Evolutionary conservation across 768 basidiomycete genomes (phyloP).

Genomic region (Termitomyces sp.): DNA sequence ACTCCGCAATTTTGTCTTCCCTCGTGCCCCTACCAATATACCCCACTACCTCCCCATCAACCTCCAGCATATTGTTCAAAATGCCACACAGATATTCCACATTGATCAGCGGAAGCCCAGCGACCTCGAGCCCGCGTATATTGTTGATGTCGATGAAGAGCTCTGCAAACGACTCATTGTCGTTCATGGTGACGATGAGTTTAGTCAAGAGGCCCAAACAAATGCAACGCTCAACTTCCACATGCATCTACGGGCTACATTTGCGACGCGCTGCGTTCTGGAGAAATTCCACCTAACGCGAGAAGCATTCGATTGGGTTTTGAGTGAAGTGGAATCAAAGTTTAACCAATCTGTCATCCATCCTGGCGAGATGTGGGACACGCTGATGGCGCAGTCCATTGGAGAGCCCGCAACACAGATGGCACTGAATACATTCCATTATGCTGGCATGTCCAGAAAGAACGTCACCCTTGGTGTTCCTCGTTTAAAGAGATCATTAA

Average conservation of each 20-base stretch:
- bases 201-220: slow-evolving; percentile 76
- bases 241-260: slow-evolving; percentile 89
- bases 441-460: slow-evolving; percentile 99
- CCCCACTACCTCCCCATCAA: slow-evolving; percentile 95
- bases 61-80: slow-evolving; percentile 91
- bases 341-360: slow-evolving; percentile 92
- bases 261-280: slow-evolving; percentile 84
- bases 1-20: slow-evolving; percentile 85
- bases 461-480: slow-evolving; percentile 99
- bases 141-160: slow-evolving; percentile 75
- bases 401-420: slow-evolving; percentile 99
- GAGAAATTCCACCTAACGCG: slow-evolving; percentile 86
- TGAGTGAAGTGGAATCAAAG: slow-evolving; percentile 93
- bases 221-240: slow-evolving; percentile 92
- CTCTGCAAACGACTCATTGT: slow-evolving; percentile 78
- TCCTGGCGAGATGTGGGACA: slow-evolving; percentile 99
- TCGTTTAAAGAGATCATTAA: slow-evolving; percentile 99
- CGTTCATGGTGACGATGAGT: slow-evolving; percentile 79
- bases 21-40: slow-evolving; percentile 62
- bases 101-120: slow-evolving; percentile 92
- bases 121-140: slow-evolving; percentile 86
- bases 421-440: slow-evolving; percentile 99
- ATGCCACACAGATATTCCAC: slow-evolving; percentile 95
- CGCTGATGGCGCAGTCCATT: slow-evolving; percentile 96
- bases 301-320: slow-evolving; percentile 97